Base-by-base conservation (phyloP, 2,329 filamentous ascomycete species). In the Penicillium sp. region DNA sequence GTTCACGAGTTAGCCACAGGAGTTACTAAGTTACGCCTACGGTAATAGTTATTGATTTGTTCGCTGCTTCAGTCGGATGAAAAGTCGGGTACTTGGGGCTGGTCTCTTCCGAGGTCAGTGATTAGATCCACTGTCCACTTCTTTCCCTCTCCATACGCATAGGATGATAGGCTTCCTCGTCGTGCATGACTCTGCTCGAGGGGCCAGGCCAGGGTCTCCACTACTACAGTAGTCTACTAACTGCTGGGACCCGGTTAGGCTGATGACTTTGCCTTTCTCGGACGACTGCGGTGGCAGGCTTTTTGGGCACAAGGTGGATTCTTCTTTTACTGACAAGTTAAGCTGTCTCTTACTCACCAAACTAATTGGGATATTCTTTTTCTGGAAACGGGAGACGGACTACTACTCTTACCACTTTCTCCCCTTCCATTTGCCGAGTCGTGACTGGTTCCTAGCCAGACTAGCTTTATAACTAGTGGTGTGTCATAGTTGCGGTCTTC, bases 281-380 rank as follows among this genome's bases (percentile, higher is more conserved):
- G 63, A 53, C 56, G 50, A 61, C 45, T 62, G 60, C 60, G 38
- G 65, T 63, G 33, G 51, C 51, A 40, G 42, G 40, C 44, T 51
- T 45, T 54, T 69, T 67, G 67, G 67, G 67, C 67, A 69, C 60
- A 45, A 65, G 61, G 58, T 53, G 35, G 54, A 50, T 37, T 54
- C 22, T 19, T 40, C 15, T 26, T 26, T 22, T 15, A 57, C 13
- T 30, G 28, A 47, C 42, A 57, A 35, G 26, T 38, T 15, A 55
- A 44, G 22, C 38, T 3, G 17, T 55, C 38, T 55, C 12, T 22
- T 45, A 2, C 17, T n/a, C 42, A 45, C 24, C 33, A 37, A 37
- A 40, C 13, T 44, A 19, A 42, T 42, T 22, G n/a, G 59, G 30
- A 33, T 28, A 33, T 28, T 56, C 58, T 65, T 40, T 44, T 63